Evolutionary conservation across 208 protist species (phyloP), one percentile per base, ranked within the genome.

Genomic region (Crithidia acanthocephali): DNA sequence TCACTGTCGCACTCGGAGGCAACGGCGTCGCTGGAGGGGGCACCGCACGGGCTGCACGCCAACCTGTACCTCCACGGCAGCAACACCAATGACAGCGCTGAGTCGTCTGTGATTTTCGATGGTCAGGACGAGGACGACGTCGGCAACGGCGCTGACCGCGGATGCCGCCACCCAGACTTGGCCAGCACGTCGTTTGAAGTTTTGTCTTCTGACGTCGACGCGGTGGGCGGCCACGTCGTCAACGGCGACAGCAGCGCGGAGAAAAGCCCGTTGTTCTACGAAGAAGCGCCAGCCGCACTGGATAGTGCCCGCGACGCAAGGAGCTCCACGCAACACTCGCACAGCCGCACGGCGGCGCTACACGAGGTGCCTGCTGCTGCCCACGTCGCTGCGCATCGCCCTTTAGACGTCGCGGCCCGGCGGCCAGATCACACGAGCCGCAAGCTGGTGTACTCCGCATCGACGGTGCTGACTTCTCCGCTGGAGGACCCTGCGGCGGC

Each of bases 381-480:
- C 8, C 32, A 58, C n/a, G 48, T 35, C 8, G 45, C 62, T 0
- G 50, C 35, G 18, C 48, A 58, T 23, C n/a, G 32, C 16, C 33
- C 50, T 2, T 23, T 68, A 13, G 15, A 47, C 11, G 25, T 68
- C 10, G 62, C 10, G 10, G 44, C 35, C 8, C 35, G 22, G 32
- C 27, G 30, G 30, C 33, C 48, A 1, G 22, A 48, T 22, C 47
- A 30, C 37, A 76, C 71, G 35, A 70, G 63, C 22, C 71, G 71
- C 35, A 64, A 65, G 35, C 63, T 76, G 13, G 48, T 64, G 4
- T 76, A 44, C 62, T 68, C 62, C 23, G 62, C 62, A 4, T 68
- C 62, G 20, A 35, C 48, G 27, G 33, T 58, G 62, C 50, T 68
- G 30, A 58, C 62, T 10, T 68, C 62, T 10, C 62, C 48, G 22